phyloP scores from a whole-genome alignment of 2,329 filamentous ascomycete species.

The Fusarium verticillioides region DNA sequence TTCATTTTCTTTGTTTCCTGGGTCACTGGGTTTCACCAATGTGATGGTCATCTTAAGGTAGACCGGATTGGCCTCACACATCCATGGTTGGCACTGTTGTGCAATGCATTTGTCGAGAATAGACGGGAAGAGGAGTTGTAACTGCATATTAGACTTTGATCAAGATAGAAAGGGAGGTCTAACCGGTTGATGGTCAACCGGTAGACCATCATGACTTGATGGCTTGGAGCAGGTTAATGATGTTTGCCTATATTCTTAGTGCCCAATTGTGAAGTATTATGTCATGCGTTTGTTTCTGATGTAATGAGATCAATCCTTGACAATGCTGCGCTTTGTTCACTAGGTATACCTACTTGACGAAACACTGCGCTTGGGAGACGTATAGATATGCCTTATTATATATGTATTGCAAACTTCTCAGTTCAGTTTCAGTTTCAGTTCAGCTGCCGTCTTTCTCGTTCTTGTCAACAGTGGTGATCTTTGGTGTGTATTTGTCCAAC shows the following conservation, averaged over 20 bases:
- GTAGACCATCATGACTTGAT: constrained; percentile 50
- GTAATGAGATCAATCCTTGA: not conserved
- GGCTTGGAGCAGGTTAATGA: constrained; percentile 51
- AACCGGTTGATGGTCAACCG: constrained; percentile 44
- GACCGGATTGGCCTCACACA: constrained; percentile 43
- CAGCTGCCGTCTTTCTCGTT: constrained; percentile 26
- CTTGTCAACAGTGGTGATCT: constrained; percentile 68
- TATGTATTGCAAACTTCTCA: not conserved
- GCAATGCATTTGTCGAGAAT: constrained; percentile 52
- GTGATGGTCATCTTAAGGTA: constrained; percentile 31
- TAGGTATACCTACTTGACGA: not conserved
- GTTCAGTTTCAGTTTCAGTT: not conserved
- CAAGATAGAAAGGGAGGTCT: constrained; percentile 52
- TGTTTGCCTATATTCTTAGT: constrained; percentile 42
- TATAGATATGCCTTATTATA: not conserved
- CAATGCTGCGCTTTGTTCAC: not conserved
- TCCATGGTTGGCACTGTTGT: constrained; percentile 48
- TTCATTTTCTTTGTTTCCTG: constrained; percentile 45
- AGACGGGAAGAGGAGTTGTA: constrained; percentile 53
- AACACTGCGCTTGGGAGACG: not conserved
- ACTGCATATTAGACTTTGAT: constrained; percentile 54
- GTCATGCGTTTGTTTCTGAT: not conserved
- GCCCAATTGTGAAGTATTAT: constrained; percentile 22
- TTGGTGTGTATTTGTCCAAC: constrained; percentile 70
- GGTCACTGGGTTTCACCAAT: constrained; percentile 36